phyloP scores from a whole-genome alignment of 2,329 filamentous ascomycete genomes.

The Hirsutella minnesotensis region DNA sequence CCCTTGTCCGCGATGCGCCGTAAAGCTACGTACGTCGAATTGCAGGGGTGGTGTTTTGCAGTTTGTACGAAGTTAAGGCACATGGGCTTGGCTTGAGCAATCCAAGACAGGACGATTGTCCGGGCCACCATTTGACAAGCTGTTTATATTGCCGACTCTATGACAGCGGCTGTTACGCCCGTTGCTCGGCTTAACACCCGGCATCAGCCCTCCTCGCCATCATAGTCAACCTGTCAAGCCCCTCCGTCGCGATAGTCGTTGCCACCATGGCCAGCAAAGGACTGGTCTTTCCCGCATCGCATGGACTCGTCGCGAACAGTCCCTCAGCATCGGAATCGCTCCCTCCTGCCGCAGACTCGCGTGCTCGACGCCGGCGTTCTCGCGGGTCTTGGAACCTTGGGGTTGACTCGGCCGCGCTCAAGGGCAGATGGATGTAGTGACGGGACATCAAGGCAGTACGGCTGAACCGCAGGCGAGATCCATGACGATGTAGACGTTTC shows the following conservation, averaged over 20 bases:
- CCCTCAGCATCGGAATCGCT: slow-evolving; percentile 11
- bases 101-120: too few relatives aligned
- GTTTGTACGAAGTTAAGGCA: too few relatives aligned
- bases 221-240: slow-evolving; percentile 20
- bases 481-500: slow-evolving; percentile 11
- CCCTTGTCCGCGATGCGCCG: too few relatives aligned
- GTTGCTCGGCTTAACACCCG: not conserved
- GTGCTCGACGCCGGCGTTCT: slow-evolving; percentile 17
- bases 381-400: slow-evolving; percentile 12
- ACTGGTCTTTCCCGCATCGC: slow-evolving; percentile 9
- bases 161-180: too few relatives aligned
- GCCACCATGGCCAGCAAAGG: slow-evolving; percentile 16
- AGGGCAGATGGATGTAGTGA: slow-evolving; percentile 6
- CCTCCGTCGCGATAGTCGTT: slow-evolving; percentile 15
- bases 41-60: too few relatives aligned
- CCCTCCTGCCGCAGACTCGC: slow-evolving; percentile 14
- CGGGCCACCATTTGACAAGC: too few relatives aligned
- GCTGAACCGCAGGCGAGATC: slow-evolving; percentile 11
- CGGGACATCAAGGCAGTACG: slow-evolving; percentile 14
- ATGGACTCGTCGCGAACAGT: slow-evolving; percentile 9
- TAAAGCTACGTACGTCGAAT: too few relatives aligned
- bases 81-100: too few relatives aligned
- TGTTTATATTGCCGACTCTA: too few relatives aligned
- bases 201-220: slow-evolving; percentile 10
- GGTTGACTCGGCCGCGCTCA: not conserved